Evolutionary conservation across 768 basidiomycete genomes (phyloP), one percentile per base, ranked within the genome.

Genomic region (Suillus weaverae): DNA sequence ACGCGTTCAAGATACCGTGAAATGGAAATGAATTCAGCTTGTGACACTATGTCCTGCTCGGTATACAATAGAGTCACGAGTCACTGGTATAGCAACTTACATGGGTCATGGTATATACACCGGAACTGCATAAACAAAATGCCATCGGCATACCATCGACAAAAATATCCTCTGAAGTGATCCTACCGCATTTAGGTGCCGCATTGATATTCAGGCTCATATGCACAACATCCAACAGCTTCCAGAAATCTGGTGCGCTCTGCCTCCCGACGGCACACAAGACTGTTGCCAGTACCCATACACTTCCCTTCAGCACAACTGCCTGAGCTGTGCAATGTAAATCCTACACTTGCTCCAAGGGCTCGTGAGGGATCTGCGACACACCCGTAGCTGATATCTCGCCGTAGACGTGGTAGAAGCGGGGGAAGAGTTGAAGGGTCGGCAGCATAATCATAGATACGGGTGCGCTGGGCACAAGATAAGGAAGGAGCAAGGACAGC

Each of bases 401-500:
- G 67, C 10, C 70, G 74, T 30, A 80, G 70, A 46, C 69, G 68
- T 39, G 81, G 78, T 10, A 78, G 74, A 4, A 80, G 69, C 16
- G 68, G 73, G 2, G 86, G 87, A 30, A 89, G 80, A 3, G 88
- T 88, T 3, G 76, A 66, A 1, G 76, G 65, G 20, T 80, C 77
- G 5, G 84, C 81, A 2, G 87, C 86, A 66, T 84, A 88, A 30
- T 76, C 74, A 66, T 79, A 85, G 36, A 90, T 80, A n/a, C 82
- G 85, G 64, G 80, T 76, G 22, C 83, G 83, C 67, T 90, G 89
- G 1, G 79, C 74, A n/a, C 78, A 64, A 20, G 88, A 88, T 57
- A 90, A 81, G 1, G 75, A 79, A 18, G 87, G 88, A 5, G 86
- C 81, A 35, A 88, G 69, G 67, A 83, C 80, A 33, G 85, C 83